phyloP scores from a whole-genome alignment of 768 basidiomycete genomes.

The Suillus hirtellus region DNA sequence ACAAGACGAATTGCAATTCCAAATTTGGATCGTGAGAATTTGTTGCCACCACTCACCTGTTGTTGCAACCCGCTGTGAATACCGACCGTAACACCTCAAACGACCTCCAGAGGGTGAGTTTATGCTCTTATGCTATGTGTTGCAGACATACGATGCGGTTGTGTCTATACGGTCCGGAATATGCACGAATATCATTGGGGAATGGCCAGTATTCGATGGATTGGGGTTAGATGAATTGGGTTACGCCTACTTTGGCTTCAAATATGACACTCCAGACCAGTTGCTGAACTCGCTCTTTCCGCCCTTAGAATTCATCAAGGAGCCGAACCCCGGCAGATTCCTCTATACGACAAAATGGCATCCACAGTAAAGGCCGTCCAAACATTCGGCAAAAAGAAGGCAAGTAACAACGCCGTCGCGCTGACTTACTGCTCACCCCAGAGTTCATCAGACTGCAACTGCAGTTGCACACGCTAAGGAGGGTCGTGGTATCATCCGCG shows the following conservation, averaged over 20 bases:
- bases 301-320: constrained; percentile 19
- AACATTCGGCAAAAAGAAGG: constrained; percentile 99
- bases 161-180: constrained; percentile 1
- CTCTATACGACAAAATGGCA: constrained; percentile 50
- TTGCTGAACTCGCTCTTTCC: constrained; percentile 20
- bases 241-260: background rate
- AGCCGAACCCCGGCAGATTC: constrained; percentile 22
- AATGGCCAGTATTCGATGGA: constrained; percentile 41
- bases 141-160: constrained; percentile 1
- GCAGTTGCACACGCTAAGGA: constrained; percentile 97
- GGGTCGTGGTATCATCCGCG: constrained; percentile 93
- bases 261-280: constrained; percentile 5
- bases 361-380: constrained; percentile 87
- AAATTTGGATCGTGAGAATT: constrained; percentile 29
- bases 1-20: constrained; percentile 14
- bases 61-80: constrained; percentile 10
- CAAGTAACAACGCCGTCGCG: constrained; percentile 34
- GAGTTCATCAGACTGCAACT: constrained; percentile 77
- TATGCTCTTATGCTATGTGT: constrained; percentile 15
- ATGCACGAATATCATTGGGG: constrained; percentile 24
- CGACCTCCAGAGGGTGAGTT: constrained; percentile 42
- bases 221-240: constrained; percentile 37
- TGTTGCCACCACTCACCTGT: background rate
- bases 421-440: constrained; percentile 11
- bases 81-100: constrained; percentile 28